These are phyloP conservation scores for Tuber microsphaerosporum DNA, from an alignment of 495 filamentous ascomycete genomes.

Conservation along the genomic window DNA sequence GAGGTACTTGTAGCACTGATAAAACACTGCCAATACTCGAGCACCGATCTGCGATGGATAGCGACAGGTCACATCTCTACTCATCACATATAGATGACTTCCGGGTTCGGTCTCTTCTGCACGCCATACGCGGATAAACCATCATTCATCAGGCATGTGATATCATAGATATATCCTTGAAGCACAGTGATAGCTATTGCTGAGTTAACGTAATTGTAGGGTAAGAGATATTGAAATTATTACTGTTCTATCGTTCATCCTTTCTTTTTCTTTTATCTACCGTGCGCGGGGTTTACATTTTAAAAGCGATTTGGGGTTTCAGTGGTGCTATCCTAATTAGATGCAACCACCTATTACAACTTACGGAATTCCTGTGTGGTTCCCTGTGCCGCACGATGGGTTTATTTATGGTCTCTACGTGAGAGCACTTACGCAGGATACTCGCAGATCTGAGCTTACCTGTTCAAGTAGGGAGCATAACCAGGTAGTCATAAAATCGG, in stretches of 20 bases:
- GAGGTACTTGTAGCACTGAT: background rate
- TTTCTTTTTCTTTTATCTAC: background rate
- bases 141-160: background rate
- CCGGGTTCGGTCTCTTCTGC: background rate
- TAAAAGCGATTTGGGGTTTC: background rate
- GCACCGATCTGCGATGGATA: background rate
- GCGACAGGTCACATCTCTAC: background rate
- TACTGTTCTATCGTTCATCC: background rate
- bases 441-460: background rate
- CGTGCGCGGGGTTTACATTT: background rate
- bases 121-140: background rate
- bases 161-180: background rate
- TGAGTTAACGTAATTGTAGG: background rate
- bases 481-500: background rate
- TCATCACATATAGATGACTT: background rate
- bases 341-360: background rate
- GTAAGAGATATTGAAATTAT: background rate
- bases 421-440: background rate
- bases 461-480: background rate
- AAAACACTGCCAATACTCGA: background rate
- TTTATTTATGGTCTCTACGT: background rate
- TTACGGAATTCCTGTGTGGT: background rate
- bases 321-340: background rate
- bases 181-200: background rate
- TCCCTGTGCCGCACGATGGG: background rate